Base-by-base conservation (phyloP, 495 filamentous ascomycete genomes). In the Haplographium delicatum region DNA sequence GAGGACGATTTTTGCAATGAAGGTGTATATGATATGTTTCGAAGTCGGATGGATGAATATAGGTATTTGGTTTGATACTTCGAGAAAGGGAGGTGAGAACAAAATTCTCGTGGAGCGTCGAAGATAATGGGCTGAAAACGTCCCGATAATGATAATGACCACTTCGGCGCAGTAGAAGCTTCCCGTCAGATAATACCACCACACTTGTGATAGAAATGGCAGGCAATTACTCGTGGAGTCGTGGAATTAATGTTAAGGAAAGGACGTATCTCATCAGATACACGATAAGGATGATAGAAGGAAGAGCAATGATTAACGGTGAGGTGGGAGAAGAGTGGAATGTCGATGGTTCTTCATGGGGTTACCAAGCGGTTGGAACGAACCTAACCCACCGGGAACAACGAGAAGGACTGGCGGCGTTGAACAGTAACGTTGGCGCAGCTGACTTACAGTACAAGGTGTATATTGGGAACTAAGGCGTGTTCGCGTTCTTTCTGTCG, bases 231-330 rank as follows among this genome's bases (percentile, higher is more conserved):
- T n/a, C n/a, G n/a, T n/a, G n/a, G n/a, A n/a, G n/a, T n/a, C n/a
- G n/a, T n/a, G n/a, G n/a, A n/a, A n/a, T n/a, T n/a, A 42, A 48
- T 20, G 5, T 43, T 16, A 54, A 54, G 5, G 51, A 54, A 2
- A 48, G 51, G 43, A 54, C 51, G 51, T 54, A 54, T 54, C 51
- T 31, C 15, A 39, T 30, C n/a, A 52, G 50, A 54, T 54, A 54
- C 51, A 39, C 7, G 19, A 25, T 25, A 47, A 41, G 6, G 20
- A 53, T 18, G 24, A 34, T n/a, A 10, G 22, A 15, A 28, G 33
- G 27, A 39, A 43, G 23, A 15, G 33, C 24, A 26, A 35, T 26
- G 5, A 13, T 26, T 8, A 30, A 22, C 23, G 46, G 41, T 8
- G 24, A 20, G 26, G 24, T 34, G 44, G 31, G 24, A 19, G 25